Conservation (phyloP, 306 rosid genomes). For the Luffa aegyptiaca region DNA sequence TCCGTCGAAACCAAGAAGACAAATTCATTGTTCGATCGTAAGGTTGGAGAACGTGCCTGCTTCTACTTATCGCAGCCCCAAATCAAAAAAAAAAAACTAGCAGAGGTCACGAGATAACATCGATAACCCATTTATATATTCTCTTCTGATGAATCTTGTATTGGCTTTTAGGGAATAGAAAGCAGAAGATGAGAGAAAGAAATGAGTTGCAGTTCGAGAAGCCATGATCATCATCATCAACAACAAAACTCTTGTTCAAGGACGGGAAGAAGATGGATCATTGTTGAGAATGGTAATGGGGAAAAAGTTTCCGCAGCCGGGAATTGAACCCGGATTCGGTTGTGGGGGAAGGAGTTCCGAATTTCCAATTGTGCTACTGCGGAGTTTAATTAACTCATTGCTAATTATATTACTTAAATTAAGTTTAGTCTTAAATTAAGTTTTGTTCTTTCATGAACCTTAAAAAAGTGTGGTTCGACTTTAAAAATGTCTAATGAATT, state of each 20-base stretch:
- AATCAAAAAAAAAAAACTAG: not conserved
- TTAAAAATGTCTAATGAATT: too few species aligned
- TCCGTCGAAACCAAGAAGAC: slow-evolving; percentile 59
- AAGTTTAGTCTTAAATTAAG: too few species aligned
- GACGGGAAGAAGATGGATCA: not conserved
- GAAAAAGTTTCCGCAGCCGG: not conserved
- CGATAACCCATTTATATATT: not conserved
- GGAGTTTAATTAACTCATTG: too few species aligned
- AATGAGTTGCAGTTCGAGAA: too few species aligned
- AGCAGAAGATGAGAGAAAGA: not conserved
- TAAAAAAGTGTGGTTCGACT: too few species aligned
- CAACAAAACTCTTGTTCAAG: too few species aligned
- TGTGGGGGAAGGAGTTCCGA: not conserved
- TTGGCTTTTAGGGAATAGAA: not conserved
- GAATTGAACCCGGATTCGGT: not conserved
- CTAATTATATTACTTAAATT: too few species aligned
- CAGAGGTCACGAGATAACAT: not conserved
- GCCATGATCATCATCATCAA: too few species aligned
- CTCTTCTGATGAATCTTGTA: not conserved
- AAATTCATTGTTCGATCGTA: slow-evolving; percentile 25
- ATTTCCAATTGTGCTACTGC: not conserved
- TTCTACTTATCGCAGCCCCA: not conserved
- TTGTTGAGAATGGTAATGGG: not conserved
- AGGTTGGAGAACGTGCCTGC: not conserved
- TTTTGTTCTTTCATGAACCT: too few species aligned